phyloP scores from a whole-genome alignment of 306 rosid genomes.

The Comarum palustre region DNA sequence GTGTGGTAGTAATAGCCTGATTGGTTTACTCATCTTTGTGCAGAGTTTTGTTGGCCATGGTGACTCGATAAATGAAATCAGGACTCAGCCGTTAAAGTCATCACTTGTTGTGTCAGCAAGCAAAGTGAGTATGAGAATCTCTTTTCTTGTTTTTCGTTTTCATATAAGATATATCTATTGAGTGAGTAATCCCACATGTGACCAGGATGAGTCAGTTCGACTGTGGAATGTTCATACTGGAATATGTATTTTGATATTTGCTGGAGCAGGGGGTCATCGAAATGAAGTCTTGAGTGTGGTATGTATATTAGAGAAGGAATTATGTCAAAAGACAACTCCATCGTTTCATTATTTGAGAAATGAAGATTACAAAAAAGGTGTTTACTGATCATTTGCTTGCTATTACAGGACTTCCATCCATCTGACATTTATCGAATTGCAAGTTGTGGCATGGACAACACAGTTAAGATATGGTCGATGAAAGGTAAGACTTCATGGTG shows the following conservation, averaged over 20 bases:
- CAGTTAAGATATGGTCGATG: slow-evolving; percentile 97
- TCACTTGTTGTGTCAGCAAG: slow-evolving; percentile 87
- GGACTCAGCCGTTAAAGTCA: slow-evolving; percentile 80
- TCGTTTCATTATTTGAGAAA: neutral
- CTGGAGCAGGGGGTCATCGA: slow-evolving; percentile 98
- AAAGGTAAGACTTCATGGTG: slow-evolving; percentile 48
- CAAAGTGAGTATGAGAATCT: slow-evolving; percentile 49
- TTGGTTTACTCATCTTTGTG: neutral
- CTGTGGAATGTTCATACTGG: slow-evolving; percentile 93
- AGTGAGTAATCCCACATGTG: slow-evolving; percentile 32
- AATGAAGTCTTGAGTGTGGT: slow-evolving; percentile 97
- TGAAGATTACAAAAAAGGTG: neutral
- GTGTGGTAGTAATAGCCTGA: neutral
- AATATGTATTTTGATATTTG: slow-evolving; percentile 79
- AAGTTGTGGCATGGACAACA: slow-evolving; percentile 98
- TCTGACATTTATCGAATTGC: slow-evolving; percentile 77
- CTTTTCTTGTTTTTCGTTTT: slow-evolving; percentile 10
- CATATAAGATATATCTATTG: slow-evolving; percentile 20
- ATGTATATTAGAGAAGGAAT: slow-evolving; percentile 31
- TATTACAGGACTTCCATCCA: slow-evolving; percentile 80
- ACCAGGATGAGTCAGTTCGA: slow-evolving; percentile 95
- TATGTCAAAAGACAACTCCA: neutral
- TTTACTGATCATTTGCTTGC: slow-evolving; percentile 23
- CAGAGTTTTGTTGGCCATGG: slow-evolving; percentile 99
- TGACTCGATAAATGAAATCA: slow-evolving; percentile 85